Base-by-base conservation (phyloP, 257 asterid species). In the Solanum piurae region DNA sequence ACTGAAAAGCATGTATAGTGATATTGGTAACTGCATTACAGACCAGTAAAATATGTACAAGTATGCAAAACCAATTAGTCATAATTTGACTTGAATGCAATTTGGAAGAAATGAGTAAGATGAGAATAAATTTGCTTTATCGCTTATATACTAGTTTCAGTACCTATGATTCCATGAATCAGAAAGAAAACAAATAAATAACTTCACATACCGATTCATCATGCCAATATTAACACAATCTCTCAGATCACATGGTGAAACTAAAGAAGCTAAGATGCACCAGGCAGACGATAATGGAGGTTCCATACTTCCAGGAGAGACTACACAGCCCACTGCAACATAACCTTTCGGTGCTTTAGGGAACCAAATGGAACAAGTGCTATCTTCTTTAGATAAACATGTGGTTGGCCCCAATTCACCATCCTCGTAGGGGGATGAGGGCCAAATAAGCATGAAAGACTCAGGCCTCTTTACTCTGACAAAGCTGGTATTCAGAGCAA, bases 261-360 rank as follows among this genome's bases (percentile, higher is more conserved):
- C 98, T 87, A 97, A 94, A 85, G 98, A 91, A 75, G 95, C 92
- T 84, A 91, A 92, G 89, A 97, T 92, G 92, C 99, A 97, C 89
- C 94, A 96, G 76, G 94, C 92, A 25, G 99, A 95, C 20, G 99
- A 92, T 87, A 89, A 46, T 27, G 96, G 89, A 92, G 99, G 99
- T 87, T 91, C 95, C 86, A 88, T 88, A 85, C 88, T 93, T 87
- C 95, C 98, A 37, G 96, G 86, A 92, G 99, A 95, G 89, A 93
- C 98, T 90, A 97, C 99, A 83, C 99, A 97, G 84, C 99, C 99
- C 93, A 97, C 77, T 25, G 99, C 95, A 87, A 95, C 96, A 91
- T 95, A 97, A 83, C 99, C 99, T 83, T 93, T 88, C 18, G 99
- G 99, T 82, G 99, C 97, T 92, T 89, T 97, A 90, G 99, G 99